Percentiles rank a stretch among this genome's conserved stretches.
phyloP scores from a whole-genome alignment of 2,329 filamentous ascomycete genomes.

The Blastomyces emzantsi region DNA sequence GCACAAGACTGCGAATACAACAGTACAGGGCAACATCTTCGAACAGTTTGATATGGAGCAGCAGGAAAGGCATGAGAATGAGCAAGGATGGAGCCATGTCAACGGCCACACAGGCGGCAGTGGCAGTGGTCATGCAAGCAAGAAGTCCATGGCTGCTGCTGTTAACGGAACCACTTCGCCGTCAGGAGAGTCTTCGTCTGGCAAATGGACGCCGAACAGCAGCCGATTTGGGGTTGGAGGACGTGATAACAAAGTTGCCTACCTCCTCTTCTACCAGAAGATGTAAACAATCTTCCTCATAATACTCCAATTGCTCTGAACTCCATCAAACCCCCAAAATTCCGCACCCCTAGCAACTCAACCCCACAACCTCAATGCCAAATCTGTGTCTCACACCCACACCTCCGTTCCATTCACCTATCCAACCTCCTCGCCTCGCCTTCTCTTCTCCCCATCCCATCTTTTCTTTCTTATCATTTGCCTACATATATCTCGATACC shows the following conservation, averaged over 20 bases:
- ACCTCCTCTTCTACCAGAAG: constrained; percentile 89
- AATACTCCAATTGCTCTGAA: not conserved
- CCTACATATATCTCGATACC: not conserved
- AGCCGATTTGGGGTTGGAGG: constrained; percentile 46
- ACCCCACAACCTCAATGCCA: not conserved
- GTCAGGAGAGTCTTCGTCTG: constrained; percentile 44
- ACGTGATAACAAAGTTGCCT: constrained; percentile 94
- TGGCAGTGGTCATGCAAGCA: constrained; percentile 41
- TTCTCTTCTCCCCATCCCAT: not conserved
- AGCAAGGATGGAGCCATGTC: constrained; percentile 72
- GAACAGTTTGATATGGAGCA: constrained; percentile 57
- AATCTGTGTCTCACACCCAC: not conserved
- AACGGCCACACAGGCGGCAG: constrained; percentile 44
- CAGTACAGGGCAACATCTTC: constrained; percentile 60
- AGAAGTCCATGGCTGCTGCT: constrained; percentile 59
- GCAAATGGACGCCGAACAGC: constrained; percentile 47
- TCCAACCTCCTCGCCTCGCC: not conserved
- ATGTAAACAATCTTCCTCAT: constrained; percentile 32
- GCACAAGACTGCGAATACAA: constrained; percentile 39
- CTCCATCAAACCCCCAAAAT: not conserved
- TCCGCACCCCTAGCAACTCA: not conserved
- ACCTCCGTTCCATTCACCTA: not conserved
- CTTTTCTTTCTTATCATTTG: not conserved
- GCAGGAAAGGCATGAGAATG: constrained; percentile 55
- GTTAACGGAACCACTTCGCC: constrained; percentile 56